Percentiles rank a stretch among this genome's conserved stretches.
Conservation (phyloP, 768 basidiomycete species). For the Dioszegia aurantiaca region DNA sequence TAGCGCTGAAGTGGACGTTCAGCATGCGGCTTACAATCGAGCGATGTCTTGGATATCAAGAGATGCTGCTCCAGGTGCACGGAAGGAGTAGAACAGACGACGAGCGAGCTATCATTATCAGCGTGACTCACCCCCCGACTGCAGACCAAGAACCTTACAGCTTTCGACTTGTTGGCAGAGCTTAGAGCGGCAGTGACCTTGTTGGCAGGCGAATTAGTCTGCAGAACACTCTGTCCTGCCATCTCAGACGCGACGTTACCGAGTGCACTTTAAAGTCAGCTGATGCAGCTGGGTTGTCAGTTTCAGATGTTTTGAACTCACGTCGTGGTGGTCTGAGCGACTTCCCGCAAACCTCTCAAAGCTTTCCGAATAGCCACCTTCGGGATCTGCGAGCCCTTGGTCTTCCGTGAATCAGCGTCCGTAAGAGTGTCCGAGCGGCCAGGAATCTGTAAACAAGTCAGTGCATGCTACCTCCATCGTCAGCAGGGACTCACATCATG, state of each 20-base stretch:
- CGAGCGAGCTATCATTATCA: conserved; percentile 64
- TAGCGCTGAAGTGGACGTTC: background rate
- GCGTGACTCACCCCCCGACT: background rate
- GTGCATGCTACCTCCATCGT: background rate
- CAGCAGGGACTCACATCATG: conserved; percentile 55
- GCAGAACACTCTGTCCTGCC: conserved; percentile 64
- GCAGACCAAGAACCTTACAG: conserved; percentile 10
- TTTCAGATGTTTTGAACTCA: conserved; percentile 14
- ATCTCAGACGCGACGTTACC: conserved; percentile 66
- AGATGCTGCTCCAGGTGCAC: conserved; percentile 61
- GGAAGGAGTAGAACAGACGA: conserved; percentile 81
- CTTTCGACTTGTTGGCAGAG: conserved; percentile 70
- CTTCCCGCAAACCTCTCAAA: conserved; percentile 66
- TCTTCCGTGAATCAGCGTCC: conserved; percentile 53
- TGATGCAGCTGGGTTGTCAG: background rate
- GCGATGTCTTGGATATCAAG: conserved; percentile 68
- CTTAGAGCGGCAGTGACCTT: conserved; percentile 75
- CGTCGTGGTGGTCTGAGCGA: conserved; percentile 79
- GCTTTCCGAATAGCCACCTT: conserved; percentile 67
- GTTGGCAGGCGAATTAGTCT: conserved; percentile 80
- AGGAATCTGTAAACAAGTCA: conserved; percentile 54
- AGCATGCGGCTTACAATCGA: conserved; percentile 52
- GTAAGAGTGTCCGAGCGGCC: conserved; percentile 66
- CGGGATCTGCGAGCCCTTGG: conserved; percentile 57
- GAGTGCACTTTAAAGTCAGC: conserved; percentile 52